Base-by-base conservation (phyloP, 495 filamentous ascomycete genomes). In the Aspergillus cristatus region DNA sequence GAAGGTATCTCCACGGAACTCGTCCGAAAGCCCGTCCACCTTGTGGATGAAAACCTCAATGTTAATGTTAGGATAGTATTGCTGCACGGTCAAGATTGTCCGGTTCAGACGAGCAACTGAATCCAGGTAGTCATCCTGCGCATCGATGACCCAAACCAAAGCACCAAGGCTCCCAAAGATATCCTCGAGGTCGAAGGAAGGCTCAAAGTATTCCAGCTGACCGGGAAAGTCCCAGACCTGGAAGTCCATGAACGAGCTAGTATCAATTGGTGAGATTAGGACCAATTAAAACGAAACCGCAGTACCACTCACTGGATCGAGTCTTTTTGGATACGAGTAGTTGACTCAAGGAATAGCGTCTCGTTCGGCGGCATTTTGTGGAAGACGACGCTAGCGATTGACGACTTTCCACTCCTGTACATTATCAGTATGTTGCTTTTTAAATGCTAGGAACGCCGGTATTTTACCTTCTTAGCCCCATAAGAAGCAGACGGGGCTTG, bases 11-110 rank as follows among this genome's bases (percentile, higher is more conserved):
- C 82, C 74, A 45, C 88, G 85, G 65, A 88, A 97, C 60, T 97
- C 93, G 28, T 97, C 93, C 18, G 82, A 86, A 7, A 98, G 72
- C 2, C 85, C 90, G 51, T 98, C 91, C 8, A 94, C 87, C 51
- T 98, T 98, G 68, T 98, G 93, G 45, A 98, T 93, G 61, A 98
- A 96, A 20, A 98, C 89, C 46, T 94, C 86, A 37, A 97, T 82
- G 59, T 95, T 94, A 62, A 96, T 88, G 49, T 80, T 79, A 0
- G 89, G 88, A 50, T 94, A 93, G 39, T 74, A 76, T 38, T 84
- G 75, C 54, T 94, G 86, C 2, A 98, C 78, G 36, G 85, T 79
- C 35, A 96, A 58, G 50, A 96, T 90, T 12, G 86, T 91, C 30
- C 72, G 67, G 60, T 90, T 93, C 10, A 98, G 74, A n/a, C 83